phyloP scores from a whole-genome alignment of 2,329 filamentous ascomycete species.

The Phaeoacremonium minimum region DNA sequence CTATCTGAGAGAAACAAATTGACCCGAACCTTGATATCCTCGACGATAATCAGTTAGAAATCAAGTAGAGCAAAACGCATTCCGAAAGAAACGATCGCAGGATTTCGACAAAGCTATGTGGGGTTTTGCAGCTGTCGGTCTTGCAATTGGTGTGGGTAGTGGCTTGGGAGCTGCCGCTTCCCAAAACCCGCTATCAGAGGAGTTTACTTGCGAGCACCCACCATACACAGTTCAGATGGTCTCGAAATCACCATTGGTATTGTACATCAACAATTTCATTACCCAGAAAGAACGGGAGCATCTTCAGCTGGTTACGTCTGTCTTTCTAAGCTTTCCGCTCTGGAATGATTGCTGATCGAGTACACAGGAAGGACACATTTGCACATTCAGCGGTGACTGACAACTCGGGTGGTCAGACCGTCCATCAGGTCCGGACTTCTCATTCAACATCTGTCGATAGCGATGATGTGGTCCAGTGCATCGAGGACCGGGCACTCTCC shows the following conservation, averaged over 20 bases:
- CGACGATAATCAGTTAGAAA: no score
- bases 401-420: conserved; percentile 19
- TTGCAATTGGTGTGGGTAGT: no score
- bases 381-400: conserved; percentile 27
- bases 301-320: conserved; percentile 27
- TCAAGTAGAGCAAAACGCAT: no score
- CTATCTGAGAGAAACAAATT: no score
- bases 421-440: conserved; percentile 24
- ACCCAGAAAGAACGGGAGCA: conserved; percentile 27
- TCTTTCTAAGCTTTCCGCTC: neutral
- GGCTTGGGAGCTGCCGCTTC: no score
- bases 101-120: no score
- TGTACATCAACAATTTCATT: conserved; percentile 32
- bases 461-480: conserved; percentile 28
- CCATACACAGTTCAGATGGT: conserved; percentile 24
- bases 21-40: no score
- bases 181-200: conserved; percentile 16
- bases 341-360: neutral
- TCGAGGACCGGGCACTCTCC: conserved; percentile 29
- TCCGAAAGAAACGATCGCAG: no score
- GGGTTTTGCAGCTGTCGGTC: no score
- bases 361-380: conserved; percentile 28
- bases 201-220: conserved; percentile 22
- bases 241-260: conserved; percentile 30
- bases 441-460: conserved; percentile 30